A percentile compares a stretch with the other conserved stretches of the same genome.
Conservation (phyloP, 306 rosid species). For the Lathyrus sativus region DNA sequence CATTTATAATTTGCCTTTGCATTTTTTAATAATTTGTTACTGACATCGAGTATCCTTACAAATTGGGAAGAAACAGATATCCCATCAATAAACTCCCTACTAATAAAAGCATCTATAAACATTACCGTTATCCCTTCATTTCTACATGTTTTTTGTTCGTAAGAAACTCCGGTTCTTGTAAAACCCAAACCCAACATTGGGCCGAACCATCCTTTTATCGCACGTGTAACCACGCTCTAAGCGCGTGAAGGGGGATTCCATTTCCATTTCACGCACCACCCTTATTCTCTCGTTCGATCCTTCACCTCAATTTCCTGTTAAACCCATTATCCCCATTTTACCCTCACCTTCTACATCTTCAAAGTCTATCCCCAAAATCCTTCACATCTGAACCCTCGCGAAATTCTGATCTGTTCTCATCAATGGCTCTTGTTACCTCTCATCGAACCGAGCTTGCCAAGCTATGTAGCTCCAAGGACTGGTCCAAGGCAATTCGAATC, state of each 20-base stretch:
- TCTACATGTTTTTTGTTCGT: background rate
- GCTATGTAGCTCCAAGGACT: constrained; percentile 79
- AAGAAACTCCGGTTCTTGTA: background rate
- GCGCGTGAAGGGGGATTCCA: background rate
- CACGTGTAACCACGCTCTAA: constrained; percentile 34
- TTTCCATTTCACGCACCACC: background rate
- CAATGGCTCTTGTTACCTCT: constrained; percentile 62
- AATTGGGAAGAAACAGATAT: background rate
- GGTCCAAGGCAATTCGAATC: constrained; percentile 94
- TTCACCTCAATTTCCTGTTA: constrained; percentile 19
- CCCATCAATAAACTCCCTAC: background rate
- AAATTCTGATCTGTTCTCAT: constrained; percentile 42
- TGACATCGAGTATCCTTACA: background rate
- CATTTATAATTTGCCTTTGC: background rate
- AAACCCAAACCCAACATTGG: constrained; percentile 9
- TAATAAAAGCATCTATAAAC: constrained; percentile 22
- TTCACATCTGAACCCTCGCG: constrained; percentile 32
- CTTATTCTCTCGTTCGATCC: background rate
- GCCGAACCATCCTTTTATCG: background rate
- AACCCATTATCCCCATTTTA: constrained; percentile 19
- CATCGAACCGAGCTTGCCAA: constrained; percentile 77
- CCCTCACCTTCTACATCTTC: constrained; percentile 26
- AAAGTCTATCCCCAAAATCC: background rate
- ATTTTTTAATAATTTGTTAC: background rate
- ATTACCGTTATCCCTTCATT: too few relatives aligned